Evolutionary conservation across 345 rosid genomes (phyloP).

Genomic region (Hibiscus mutabilis): DNA sequence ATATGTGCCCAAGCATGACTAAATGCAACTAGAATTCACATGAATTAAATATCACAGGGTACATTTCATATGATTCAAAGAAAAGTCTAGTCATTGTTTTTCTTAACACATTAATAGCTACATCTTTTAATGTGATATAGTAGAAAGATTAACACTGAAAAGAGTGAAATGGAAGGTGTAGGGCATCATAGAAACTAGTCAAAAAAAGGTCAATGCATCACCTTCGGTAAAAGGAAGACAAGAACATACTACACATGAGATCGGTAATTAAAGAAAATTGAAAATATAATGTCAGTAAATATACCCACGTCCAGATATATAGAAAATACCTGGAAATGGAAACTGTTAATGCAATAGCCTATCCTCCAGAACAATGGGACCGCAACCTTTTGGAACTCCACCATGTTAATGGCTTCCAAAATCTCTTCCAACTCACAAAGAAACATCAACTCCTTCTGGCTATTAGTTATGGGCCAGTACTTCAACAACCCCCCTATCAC

Average conservation of each 20-base stretch:
- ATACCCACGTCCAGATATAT: too few species aligned
- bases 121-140: not conserved
- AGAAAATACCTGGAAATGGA: conserved; percentile 68
- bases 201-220: not conserved
- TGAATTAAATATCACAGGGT: not conserved
- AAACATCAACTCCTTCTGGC: conserved; percentile 93
- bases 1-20: not conserved
- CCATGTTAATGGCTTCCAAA: conserved; percentile 59
- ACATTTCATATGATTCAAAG: not conserved
- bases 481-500: conserved; percentile 70
- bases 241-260: not conserved
- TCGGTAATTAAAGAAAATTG: not conserved
- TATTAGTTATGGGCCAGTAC: conserved; percentile 80
- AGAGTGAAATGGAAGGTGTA: not conserved
- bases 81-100: not conserved
- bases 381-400: conserved; percentile 79
- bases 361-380: conserved; percentile 68
- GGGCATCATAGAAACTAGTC: not conserved
- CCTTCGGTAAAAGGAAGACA: not conserved
- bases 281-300: not conserved
- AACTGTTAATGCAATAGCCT: conserved; percentile 73
- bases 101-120: not conserved
- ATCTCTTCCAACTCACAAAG: conserved; percentile 80
- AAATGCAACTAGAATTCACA: not conserved
- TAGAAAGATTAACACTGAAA: not conserved